phyloP scores from a whole-genome alignment of 2,329 filamentous ascomycete genomes.

The Daldinia eschscholtzii region DNA sequence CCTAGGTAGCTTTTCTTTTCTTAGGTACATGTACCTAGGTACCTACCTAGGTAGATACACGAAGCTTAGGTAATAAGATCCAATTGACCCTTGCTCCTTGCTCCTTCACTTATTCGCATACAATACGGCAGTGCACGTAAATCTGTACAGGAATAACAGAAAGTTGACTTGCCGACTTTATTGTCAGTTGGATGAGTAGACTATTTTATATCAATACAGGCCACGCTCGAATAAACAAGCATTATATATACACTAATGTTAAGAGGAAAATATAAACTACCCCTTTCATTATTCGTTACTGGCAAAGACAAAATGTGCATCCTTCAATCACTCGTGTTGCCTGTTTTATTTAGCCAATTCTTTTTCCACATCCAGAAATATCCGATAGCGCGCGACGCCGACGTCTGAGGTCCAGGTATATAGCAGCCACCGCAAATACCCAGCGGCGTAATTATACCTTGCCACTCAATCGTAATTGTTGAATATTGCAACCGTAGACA shows the following conservation, averaged over 20 bases:
- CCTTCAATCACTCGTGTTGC: background rate
- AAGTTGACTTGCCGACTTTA: no score
- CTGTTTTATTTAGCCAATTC: slow-evolving; percentile 27
- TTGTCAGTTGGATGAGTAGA: background rate
- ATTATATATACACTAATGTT: background rate
- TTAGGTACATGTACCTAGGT: background rate
- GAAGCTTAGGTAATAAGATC: background rate
- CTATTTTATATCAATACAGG: background rate
- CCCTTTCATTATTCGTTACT: no score
- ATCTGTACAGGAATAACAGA: no score
- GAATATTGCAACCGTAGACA: slow-evolving; percentile 25
- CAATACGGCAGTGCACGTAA: no score
- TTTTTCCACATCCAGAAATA: slow-evolving; percentile 44
- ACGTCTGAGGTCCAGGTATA: background rate
- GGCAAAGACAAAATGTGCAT: no score
- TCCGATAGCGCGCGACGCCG: slow-evolving; percentile 2
- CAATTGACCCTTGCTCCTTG: no score
- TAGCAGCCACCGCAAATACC: slow-evolving; percentile 36
- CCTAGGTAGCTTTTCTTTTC: no score
- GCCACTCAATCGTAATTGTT: slow-evolving; percentile 12
- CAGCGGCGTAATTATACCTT: slow-evolving; percentile 36
- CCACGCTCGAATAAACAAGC: background rate
- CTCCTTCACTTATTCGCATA: no score
- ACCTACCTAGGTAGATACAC: no score
- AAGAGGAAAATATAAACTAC: background rate